These are phyloP conservation scores for Fusarium phyllophilum DNA, from an alignment of 2,329 filamentous ascomycete species.

Conservation along the genomic window DNA sequence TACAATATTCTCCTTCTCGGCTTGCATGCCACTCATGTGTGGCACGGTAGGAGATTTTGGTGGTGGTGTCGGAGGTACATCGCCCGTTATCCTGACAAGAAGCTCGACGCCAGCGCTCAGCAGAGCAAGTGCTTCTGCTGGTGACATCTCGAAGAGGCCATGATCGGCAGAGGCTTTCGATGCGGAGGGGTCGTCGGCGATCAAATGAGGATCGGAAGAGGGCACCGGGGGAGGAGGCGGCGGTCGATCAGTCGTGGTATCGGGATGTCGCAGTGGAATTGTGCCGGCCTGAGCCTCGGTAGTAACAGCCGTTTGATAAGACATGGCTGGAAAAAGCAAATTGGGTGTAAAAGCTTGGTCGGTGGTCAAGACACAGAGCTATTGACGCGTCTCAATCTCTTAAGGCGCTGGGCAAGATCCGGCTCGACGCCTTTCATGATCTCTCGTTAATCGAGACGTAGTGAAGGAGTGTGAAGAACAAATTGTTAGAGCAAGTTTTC, in stretches of 20 bases:
- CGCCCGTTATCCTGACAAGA: slow-evolving; percentile 77
- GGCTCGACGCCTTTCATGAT: slow-evolving; percentile 44
- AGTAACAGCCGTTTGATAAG: slow-evolving; percentile 35
- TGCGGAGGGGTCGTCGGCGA: slow-evolving; percentile 38
- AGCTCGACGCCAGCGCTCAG: slow-evolving; percentile 78
- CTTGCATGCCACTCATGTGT: slow-evolving; percentile 71
- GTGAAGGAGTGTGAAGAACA: not conserved
- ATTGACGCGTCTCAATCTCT: slow-evolving; percentile 41
- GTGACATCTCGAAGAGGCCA: slow-evolving; percentile 78
- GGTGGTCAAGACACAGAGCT: slow-evolving; percentile 40
- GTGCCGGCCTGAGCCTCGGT: slow-evolving; percentile 36
- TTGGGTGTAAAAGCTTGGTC: not conserved
- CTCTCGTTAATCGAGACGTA: slow-evolving; percentile 37
- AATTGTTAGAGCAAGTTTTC: slow-evolving; percentile 6
- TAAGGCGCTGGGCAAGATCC: slow-evolving; percentile 41
- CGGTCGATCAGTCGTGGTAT: slow-evolving; percentile 38
- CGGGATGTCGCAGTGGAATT: slow-evolving; percentile 34
- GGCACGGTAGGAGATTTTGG: slow-evolving; percentile 71
- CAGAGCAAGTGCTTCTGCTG: slow-evolving; percentile 80
- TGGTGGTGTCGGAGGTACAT: slow-evolving; percentile 83
- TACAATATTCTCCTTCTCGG: slow-evolving; percentile 69
- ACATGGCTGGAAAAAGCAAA: slow-evolving; percentile 33
- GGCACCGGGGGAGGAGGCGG: slow-evolving; percentile 59
- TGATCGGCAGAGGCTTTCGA: slow-evolving; percentile 54
- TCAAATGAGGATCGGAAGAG: slow-evolving; percentile 51